These are phyloP conservation scores for Crithidia expoeki DNA, from an alignment of 208 protist species.

Conservation along the genomic window DNA sequence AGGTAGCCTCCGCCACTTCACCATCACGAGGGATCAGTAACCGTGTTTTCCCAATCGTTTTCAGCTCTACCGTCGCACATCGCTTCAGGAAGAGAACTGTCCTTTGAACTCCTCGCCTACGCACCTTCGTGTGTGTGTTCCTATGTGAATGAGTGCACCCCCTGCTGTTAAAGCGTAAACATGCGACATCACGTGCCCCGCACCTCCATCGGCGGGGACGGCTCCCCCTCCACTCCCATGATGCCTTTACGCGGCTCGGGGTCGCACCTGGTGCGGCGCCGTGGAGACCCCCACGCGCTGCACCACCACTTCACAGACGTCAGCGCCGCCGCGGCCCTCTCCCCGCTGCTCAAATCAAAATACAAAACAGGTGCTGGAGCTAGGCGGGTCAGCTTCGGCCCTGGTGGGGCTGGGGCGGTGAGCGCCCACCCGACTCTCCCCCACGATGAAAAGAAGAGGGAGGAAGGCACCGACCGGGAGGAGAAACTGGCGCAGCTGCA, in stretches of 20 bases:
- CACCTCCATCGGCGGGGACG: conserved; percentile 17
- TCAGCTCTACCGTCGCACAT: too few species aligned
- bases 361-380: conserved; percentile 8
- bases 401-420: background rate
- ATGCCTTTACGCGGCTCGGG: conserved; percentile 5
- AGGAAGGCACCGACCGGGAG: conserved; percentile 19
- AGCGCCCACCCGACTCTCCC: conserved; percentile 2
- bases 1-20: too few species aligned
- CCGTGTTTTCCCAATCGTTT: too few species aligned
- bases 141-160: too few species aligned
- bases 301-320: conserved; percentile 16
- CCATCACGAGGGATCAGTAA: too few species aligned
- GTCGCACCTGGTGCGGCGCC: conserved; percentile 3
- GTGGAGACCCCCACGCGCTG: conserved; percentile 1
- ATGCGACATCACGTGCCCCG: conserved; percentile 16
- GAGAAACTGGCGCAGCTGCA: conserved; percentile 14
- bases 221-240: conserved; percentile 3
- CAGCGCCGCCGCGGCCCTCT: conserved; percentile 19
- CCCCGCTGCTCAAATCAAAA: conserved; percentile 24
- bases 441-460: conserved; percentile 25
- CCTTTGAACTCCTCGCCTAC: too few species aligned
- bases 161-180: background rate
- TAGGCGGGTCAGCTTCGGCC: conserved; percentile 9
- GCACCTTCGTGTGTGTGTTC: too few species aligned
- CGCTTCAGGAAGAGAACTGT: too few species aligned